Base-by-base conservation (phyloP, 169 alveolate genomes). In the Plasmodium adleri region DNA sequence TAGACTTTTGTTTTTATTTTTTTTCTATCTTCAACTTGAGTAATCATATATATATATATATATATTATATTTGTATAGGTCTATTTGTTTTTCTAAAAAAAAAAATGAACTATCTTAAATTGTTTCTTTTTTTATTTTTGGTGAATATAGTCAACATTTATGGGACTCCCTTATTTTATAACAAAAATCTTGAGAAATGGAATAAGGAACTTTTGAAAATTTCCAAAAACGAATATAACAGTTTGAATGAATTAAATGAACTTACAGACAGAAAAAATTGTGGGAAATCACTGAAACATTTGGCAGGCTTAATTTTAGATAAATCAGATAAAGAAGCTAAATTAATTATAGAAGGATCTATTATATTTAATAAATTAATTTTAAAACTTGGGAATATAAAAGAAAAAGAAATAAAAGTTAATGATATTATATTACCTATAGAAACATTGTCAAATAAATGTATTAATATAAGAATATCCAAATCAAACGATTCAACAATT, bases 381-480 rank as follows among this genome's bases (percentile, higher is more conserved):
- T 56, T 80, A 54, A 80, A 56, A 58, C 58, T 80, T 43, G 90
- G 90, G 24, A 67, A 80, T 80, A 80, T 68, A 24, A 80, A 80
- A 60, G 90, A 93, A 74, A 91, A 73, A 45, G 93, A 89, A 43
- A 92, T 93, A 47, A 92, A 90, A 64, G 88, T 93, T 24, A 72
- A 75, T n/a, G 88, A 85, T 15, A 88, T 93, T 54, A 78, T 92
- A 32, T 86, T 87, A 17, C 96, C 96, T 7, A 17, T 94, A 32
- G 96, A 94, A 88, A 94, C 95, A 1, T 71, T 92, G 10, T 91
- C 93, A 58, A 90, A 88, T 67, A 94, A 94, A 70, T 94, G 96
- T 62, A 92, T 94, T 26, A 73, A 94, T 50, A 94, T 94, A 13
- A 47, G 96, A 45, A 75, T 76, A n/a, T 63, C 63, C 8, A 68